Conservation (phyloP, 2,329 filamentous ascomycete genomes). For the Ophiostoma perfectum region DNA sequence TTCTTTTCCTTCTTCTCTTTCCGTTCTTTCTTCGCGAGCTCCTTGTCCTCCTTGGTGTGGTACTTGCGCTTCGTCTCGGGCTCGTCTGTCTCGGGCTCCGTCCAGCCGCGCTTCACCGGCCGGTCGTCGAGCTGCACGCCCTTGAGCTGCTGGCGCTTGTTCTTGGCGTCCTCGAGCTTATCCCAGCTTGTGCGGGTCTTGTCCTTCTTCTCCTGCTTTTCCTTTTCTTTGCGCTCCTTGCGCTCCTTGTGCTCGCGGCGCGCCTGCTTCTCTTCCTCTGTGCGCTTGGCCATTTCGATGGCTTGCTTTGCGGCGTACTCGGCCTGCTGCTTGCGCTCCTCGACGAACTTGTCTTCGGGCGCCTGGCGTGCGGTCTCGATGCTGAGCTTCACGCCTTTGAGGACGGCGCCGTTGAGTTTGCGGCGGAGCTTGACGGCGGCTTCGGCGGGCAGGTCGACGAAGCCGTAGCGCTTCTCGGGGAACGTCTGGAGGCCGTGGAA, state of each 20-base stretch:
- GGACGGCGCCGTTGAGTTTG: conserved; percentile 79
- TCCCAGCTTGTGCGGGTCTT: conserved; percentile 27
- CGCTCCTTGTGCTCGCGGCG: conserved; percentile 4
- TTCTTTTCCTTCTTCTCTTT: conserved; percentile 44
- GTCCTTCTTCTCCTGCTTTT: conserved; percentile 23
- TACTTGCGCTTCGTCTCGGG: conserved; percentile 34
- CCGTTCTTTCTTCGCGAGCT: conserved; percentile 37
- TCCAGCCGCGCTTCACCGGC: conserved; percentile 87
- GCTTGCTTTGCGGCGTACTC: neutral
- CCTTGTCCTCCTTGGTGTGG: conserved; percentile 27
- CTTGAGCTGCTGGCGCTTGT: conserved; percentile 39
- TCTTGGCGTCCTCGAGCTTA: conserved; percentile 28
- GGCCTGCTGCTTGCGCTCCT: neutral
- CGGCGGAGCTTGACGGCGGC: conserved; percentile 88
- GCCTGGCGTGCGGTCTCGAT: conserved; percentile 63
- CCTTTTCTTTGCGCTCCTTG: conserved; percentile 23
- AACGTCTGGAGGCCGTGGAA: conserved; percentile 82
- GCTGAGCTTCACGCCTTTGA: conserved; percentile 79
- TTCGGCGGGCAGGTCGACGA: conserved; percentile 70
- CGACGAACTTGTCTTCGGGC: neutral
- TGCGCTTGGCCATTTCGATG: neutral
- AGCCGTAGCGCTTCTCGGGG: conserved; percentile 86
- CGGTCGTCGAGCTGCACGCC: conserved; percentile 70
- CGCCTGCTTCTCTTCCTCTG: conserved; percentile 20
- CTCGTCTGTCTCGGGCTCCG: conserved; percentile 42